These are phyloP conservation scores for Chytridium lagenaria DNA, from an alignment of 371 early-diverging fungal species.

Conservation along the genomic window DNA sequence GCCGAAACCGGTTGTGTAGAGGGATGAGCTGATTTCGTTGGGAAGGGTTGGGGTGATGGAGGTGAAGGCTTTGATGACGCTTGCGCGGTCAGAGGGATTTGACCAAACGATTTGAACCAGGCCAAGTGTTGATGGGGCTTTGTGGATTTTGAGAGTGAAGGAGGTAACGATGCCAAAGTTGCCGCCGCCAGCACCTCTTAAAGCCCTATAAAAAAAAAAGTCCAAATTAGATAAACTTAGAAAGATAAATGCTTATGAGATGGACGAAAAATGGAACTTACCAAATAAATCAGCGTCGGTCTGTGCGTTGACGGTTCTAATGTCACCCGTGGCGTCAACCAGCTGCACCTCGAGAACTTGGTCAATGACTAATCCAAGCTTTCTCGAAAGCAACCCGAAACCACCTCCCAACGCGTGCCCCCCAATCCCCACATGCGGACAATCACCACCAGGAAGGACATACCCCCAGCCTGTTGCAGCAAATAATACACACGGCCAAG, in stretches of 20 bases:
- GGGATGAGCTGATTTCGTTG: background rate
- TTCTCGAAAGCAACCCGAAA: constrained; percentile 21
- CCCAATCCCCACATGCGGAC: constrained; percentile 26
- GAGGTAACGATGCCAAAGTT: constrained; percentile 33
- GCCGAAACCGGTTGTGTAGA: background rate
- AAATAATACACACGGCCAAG: constrained; percentile 17
- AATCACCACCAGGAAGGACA: constrained; percentile 28
- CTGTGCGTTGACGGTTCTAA: constrained; percentile 21
- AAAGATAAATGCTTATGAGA: background rate
- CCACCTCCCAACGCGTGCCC: constrained; percentile 25
- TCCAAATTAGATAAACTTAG: background rate
- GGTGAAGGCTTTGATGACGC: constrained; percentile 7
- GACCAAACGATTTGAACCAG: constrained; percentile 3
- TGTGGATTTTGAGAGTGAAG: constrained; percentile 22
- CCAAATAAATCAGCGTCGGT: constrained; percentile 26
- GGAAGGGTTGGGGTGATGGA: background rate
- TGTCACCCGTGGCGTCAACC: constrained; percentile 15
- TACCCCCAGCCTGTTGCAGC: constrained; percentile 8
- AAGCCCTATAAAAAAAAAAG: constrained; percentile 14
- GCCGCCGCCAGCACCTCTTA: constrained; percentile 16
- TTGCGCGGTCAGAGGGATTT: background rate
- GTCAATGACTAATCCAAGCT: constrained; percentile 22
- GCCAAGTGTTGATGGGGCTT: background rate
- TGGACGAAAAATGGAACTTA: background rate
- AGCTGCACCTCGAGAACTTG: constrained; percentile 11